Evolutionary conservation across 78 protist species (phyloP), one percentile per base, ranked within the genome.

Genomic region (Dictyostelium capitatum): DNA sequence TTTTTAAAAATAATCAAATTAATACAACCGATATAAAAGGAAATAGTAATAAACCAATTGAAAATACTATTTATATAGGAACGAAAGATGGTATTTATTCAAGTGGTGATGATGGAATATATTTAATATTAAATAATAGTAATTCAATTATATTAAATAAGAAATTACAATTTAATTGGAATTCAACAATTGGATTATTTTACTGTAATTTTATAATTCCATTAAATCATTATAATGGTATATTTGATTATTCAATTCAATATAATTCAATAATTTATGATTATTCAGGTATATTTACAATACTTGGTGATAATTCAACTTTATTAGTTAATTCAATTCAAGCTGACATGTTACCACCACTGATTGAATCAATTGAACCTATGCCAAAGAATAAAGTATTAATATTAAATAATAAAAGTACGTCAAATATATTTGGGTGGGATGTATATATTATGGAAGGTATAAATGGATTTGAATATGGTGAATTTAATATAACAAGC

Each of bases 401-500:
- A 32, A n/a, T 9, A 25, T 62, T 37, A 23, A 62, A 17, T 25
- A 62, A 62, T 23, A 23, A n/a, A 37, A 37, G 43, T 23, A 19
- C n/a, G 23, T 37, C 11, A 11, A 62, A 62, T 62, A 32, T 25
- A 62, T 67, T 67, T 67, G 75, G 75, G 28, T 67, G 75, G 75
- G 75, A 67, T 17, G 30, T 67, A 6, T 9, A 30, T 17, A 67
- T 67, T 67, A 43, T 14, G 30, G 75, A 67, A 9, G 48, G 48
- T 25, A 9, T 67, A 30, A 67, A 67, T 67, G 75, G 75, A 25
- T 67, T 67, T 17, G 19, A 25, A 28, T 9, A 67, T 32, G 75
- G 75, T 67, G 75, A 67, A 67, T 32, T 67, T 41, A 67, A 67
- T 67, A 67, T 67, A 6, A 67, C 75, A 3, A 67, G 75, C 30